These are phyloP conservation scores for Goffeauzyma gilvescens DNA, from an alignment of 768 basidiomycete genomes.

Conservation along the genomic window DNA sequence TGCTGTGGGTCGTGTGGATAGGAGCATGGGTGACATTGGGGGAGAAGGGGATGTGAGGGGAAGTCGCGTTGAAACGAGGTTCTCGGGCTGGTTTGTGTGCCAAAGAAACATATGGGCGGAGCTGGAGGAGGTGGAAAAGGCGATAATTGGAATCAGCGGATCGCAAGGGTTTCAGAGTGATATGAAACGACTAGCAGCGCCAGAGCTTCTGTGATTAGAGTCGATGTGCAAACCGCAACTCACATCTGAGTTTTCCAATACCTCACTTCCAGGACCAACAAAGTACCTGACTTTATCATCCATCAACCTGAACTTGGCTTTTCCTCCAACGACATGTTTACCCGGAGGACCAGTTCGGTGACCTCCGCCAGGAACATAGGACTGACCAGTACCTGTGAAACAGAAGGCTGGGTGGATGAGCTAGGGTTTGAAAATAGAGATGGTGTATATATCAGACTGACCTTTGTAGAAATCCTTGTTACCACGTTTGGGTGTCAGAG, in stretches of 20 bases:
- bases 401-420: not conserved
- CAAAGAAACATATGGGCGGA: constrained; percentile 20
- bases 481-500: constrained; percentile 65
- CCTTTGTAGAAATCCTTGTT: constrained; percentile 98
- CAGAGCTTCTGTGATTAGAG: too few relatives aligned
- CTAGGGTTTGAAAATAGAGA: not conserved
- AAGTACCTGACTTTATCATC: constrained; percentile 70
- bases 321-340: constrained; percentile 56
- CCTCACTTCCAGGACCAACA: constrained; percentile 44
- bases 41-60: constrained; percentile 9
- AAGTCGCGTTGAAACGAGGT: constrained; percentile 7
- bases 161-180: too few relatives aligned
- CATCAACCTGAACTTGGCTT: constrained; percentile 54
- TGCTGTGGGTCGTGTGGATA: constrained; percentile 7
- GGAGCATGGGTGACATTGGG: constrained; percentile 5
- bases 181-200: too few relatives aligned
- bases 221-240: too few relatives aligned
- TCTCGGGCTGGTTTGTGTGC: not conserved
- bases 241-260: constrained; percentile 19
- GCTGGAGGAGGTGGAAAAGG: constrained; percentile 8
- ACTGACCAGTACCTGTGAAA: constrained; percentile 55
- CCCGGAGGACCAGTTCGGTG: constrained; percentile 76
- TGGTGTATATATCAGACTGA: too few relatives aligned
- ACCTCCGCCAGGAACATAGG: constrained; percentile 55
- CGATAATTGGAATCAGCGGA: not conserved